A percentile compares a stretch with the other conserved stretches of the same genome.
Evolutionary conservation across 768 basidiomycete species (phyloP).

Genomic region (Pleurotus pulmonarius): DNA sequence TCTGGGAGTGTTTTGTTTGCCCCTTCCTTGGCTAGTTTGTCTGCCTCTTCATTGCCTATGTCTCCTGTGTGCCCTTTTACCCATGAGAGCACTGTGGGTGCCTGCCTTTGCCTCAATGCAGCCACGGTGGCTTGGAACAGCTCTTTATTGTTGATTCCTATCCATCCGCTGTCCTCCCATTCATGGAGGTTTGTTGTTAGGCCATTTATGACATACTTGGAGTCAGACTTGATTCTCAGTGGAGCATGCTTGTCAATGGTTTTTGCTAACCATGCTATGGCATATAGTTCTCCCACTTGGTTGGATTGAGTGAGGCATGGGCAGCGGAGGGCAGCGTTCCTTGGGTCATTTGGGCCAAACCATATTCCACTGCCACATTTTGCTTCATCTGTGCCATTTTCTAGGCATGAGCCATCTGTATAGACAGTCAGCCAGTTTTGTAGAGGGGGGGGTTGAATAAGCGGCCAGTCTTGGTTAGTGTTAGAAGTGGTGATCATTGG

Average conservation of each 20-base stretch:
- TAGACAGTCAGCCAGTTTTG: neutral
- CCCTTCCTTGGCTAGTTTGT: constrained; percentile 15
- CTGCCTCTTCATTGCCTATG: constrained; percentile 18
- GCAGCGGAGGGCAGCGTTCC: constrained; percentile 12
- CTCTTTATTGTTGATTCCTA: constrained; percentile 10
- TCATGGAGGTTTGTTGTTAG: constrained; percentile 13
- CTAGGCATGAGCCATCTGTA: neutral
- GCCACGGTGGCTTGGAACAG: constrained; percentile 7
- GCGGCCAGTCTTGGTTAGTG: neutral
- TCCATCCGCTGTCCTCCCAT: constrained; percentile 26
- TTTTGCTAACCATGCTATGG: constrained; percentile 6
- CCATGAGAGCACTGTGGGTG: constrained; percentile 17
- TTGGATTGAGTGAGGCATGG: constrained; percentile 15
- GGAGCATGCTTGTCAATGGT: neutral
- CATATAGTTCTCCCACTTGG: constrained; percentile 16
- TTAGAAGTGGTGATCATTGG: neutral
- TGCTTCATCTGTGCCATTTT: neutral
- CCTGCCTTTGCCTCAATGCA: constrained; percentile 10
- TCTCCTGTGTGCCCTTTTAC: constrained; percentile 21
- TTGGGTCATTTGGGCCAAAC: constrained; percentile 1
- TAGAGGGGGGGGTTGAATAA: too few species aligned
- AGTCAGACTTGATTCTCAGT: constrained; percentile 18
- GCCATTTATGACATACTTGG: constrained; percentile 16
- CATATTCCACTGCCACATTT: neutral
- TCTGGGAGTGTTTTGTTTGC: constrained; percentile 7